Evolutionary conservation across 225 moss, liverwort and hornwort species (phyloP).

Genomic region (Marchantia polymorpha): DNA sequence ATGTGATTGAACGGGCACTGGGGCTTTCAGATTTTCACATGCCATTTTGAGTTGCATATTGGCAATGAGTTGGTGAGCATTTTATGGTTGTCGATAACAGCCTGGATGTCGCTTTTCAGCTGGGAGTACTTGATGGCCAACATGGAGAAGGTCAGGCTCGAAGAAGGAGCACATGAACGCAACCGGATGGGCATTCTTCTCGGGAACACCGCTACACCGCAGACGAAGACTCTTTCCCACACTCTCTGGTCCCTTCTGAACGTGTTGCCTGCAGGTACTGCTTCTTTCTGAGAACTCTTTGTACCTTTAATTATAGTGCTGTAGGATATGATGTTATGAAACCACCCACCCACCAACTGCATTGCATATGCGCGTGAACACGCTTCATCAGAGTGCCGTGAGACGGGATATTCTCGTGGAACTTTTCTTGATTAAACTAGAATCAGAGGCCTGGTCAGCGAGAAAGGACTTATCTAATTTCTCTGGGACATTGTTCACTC

Average conservation of each 20-base stretch:
- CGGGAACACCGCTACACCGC: conserved; percentile 47
- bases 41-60: no score
- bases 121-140: conserved; percentile 52
- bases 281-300: background rate
- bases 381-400: background rate
- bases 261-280: conserved; percentile 50
- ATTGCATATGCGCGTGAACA: background rate
- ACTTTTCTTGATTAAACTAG: background rate
- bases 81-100: background rate
- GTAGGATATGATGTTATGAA: background rate
- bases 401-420: background rate
- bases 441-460: no score
- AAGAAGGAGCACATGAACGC: conserved; percentile 58
- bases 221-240: conserved; percentile 58
- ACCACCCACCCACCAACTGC: background rate
- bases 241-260: conserved; percentile 66
- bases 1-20: no score
- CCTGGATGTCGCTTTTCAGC: conserved; percentile 23
- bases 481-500: background rate
- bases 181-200: conserved; percentile 66
- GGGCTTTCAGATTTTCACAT: no score
- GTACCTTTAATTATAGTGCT: no score
- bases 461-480: background rate
- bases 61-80: no score
- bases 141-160: conserved; percentile 52